Evolutionary conservation across 768 basidiomycete genomes (phyloP).

Genomic region (Suillus paluster): DNA sequence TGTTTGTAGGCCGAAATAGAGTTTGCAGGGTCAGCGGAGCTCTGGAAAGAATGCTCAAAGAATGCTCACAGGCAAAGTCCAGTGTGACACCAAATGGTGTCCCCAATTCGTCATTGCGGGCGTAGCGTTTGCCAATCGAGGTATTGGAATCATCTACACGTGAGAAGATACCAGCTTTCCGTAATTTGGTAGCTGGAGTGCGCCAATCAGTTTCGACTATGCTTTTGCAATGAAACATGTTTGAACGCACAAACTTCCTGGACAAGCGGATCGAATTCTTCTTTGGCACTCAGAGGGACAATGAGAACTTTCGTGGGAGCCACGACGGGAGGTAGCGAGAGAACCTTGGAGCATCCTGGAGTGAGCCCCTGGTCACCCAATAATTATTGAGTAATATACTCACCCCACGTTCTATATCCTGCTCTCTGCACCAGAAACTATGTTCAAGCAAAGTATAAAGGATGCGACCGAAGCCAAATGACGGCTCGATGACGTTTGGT

Average conservation of each 20-base stretch:
- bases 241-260: conserved; percentile 83
- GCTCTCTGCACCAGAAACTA: conserved; percentile 92
- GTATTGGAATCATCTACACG: conserved; percentile 96
- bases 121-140: conserved; percentile 95
- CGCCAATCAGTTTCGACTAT: conserved; percentile 19
- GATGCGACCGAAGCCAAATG: conserved; percentile 96
- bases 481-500: conserved; percentile 98
- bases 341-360: conserved; percentile 55
- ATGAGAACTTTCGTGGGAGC: conserved; percentile 98
- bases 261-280: conserved; percentile 84
- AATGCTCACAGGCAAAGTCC: conserved; percentile 83
- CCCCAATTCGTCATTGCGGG: conserved; percentile 97
- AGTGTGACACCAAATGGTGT: conserved; percentile 97
- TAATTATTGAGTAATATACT: conserved; percentile 34
- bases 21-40: conserved; percentile 8
- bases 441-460: conserved; percentile 94
- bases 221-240: not conserved
- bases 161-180: conserved; percentile 87
- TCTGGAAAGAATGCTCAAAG: no score
- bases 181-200: conserved; percentile 77
- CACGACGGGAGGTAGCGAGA: conserved; percentile 87
- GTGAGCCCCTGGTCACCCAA: not conserved
- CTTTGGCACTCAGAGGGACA: conserved; percentile 87
- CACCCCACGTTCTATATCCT: conserved; percentile 89
- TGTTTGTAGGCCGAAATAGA: conserved; percentile 35